Base-by-base conservation (phyloP, 2,329 filamentous ascomycete genomes). In the Ceratocystis papillata region DNA sequence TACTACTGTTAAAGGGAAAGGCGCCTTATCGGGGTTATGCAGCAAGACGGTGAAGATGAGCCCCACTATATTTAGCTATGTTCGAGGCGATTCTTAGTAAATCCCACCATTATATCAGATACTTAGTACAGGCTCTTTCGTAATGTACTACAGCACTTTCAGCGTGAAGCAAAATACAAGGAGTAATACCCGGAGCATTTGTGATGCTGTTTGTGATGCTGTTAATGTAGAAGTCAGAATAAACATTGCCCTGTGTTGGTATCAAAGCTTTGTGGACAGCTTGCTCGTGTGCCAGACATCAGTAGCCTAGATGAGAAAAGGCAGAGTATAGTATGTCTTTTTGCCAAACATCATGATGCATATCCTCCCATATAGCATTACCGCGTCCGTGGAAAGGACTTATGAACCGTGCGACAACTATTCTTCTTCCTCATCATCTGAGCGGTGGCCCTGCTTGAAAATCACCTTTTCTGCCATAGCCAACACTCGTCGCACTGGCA, bases 401-500 rank as follows among this genome's bases (percentile, higher is more conserved):
- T 48, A 57, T n/a, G 37, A 41, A 1, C 37, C 37, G 12, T 15
- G 37, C 10, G 37, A 1, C 37, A 41, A 5, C 3, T 41, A 41
- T 41, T 65, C 50, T 8, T 64, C 62, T 1, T 76, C 74, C 33
- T 79, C 80, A 3, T 76, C 79, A n/a, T 76, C 77, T 15, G 77
- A 79, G 17, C 78, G 77, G 72, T 86, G 83, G 64, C 86, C 82
- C 72, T 90, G 89, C 70, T 83, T 85, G 71, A 87, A 85, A 69
- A 96, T 80, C n/a, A 91, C 88, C 79, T 87, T 89, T 78, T 97
- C 93, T 68, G 96, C 94, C 71, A 96, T 75, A 73, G 85, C 84
- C 74, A 99, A 74, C 12, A 86, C 89, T 70, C 83, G 82, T 71
- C 90, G 83, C 69, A 97, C 80, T 6, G 94, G 94, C 75, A 99